phyloP scores from a whole-genome alignment of 2,329 filamentous ascomycete genomes.

The Cucurbitaria berberidis region DNA sequence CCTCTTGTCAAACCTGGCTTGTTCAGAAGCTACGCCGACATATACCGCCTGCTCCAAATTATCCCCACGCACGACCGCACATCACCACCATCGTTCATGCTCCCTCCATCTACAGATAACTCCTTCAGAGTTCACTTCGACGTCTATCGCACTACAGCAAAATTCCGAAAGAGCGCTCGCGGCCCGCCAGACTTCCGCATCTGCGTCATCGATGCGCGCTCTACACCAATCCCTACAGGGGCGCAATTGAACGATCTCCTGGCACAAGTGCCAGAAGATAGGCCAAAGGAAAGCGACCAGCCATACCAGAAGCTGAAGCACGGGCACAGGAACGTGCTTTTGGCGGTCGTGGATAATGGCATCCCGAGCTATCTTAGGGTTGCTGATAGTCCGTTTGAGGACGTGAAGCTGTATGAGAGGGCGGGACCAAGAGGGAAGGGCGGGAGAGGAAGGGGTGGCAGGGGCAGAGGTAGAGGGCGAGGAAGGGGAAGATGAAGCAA shows the following conservation, averaged over 20 bases:
- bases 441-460: conserved; percentile 44
- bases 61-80: conserved; percentile 73
- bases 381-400: conserved; percentile 76
- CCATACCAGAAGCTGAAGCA: conserved; percentile 82
- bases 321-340: conserved; percentile 79
- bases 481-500: conserved; percentile 40
- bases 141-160: conserved; percentile 74
- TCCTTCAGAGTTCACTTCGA: conserved; percentile 79
- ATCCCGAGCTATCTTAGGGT: conserved; percentile 87
- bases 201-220: conserved; percentile 77
- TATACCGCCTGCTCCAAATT: conserved; percentile 78
- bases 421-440: conserved; percentile 44
- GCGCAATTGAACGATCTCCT: conserved; percentile 74
- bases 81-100: conserved; percentile 41
- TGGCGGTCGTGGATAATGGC: conserved; percentile 89
- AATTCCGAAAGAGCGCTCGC: conserved; percentile 80
- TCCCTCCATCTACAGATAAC: conserved; percentile 44
- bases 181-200: conserved; percentile 83
- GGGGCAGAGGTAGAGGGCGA: conserved; percentile 50
- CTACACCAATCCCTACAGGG: conserved; percentile 73
- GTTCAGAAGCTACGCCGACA: conserved; percentile 64
- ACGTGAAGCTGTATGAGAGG: conserved; percentile 70
- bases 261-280: conserved; percentile 73
- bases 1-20: conserved; percentile 61
- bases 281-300: conserved; percentile 60